phyloP scores from a whole-genome alignment of 345 rosid genomes.

The Sonneratia alba region DNA sequence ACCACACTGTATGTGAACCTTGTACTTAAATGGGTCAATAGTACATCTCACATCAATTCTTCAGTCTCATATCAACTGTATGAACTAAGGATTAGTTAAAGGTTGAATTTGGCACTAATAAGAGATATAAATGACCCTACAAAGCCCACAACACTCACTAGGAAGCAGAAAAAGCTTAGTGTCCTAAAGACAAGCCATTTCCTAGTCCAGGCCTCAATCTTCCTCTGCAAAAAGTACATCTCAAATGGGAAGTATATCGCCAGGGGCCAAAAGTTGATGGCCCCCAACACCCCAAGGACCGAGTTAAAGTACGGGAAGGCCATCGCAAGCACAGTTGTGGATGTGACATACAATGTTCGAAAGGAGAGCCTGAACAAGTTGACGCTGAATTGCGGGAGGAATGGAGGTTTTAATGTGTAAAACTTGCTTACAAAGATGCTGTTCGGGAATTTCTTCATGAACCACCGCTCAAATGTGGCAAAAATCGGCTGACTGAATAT shows the following conservation, averaged over 20 bases:
- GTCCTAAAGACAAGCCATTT: slow-evolving; percentile 42
- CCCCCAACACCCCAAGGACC: slow-evolving; percentile 44
- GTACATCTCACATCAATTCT: too few species aligned
- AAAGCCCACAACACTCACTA: slow-evolving; percentile 25
- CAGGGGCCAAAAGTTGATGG: slow-evolving; percentile 65
- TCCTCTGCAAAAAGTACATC: slow-evolving; percentile 49
- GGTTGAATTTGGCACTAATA: slow-evolving; percentile 26
- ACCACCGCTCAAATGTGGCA: slow-evolving; percentile 47
- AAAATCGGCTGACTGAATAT: slow-evolving; percentile 61
- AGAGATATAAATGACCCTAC: slow-evolving; percentile 39
- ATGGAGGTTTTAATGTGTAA: slow-evolving; percentile 23
- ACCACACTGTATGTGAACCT: too few species aligned
- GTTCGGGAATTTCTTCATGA: slow-evolving; percentile 25
- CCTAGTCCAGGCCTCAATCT: slow-evolving; percentile 36
- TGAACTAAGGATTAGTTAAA: neutral
- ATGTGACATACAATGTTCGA: slow-evolving; percentile 33
- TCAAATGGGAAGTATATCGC: slow-evolving; percentile 59
- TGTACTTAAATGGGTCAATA: too few species aligned
- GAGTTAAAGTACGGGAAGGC: slow-evolving; percentile 62
- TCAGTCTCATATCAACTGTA: too few species aligned
- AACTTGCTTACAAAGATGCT: slow-evolving; percentile 30
- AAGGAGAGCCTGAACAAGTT: slow-evolving; percentile 34
- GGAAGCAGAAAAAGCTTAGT: slow-evolving; percentile 40
- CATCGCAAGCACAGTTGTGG: slow-evolving; percentile 33
- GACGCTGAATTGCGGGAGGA: slow-evolving; percentile 20